These are phyloP conservation scores for Apiospora sp. DNA, from an alignment of 2,329 filamentous ascomycete species.

Conservation along the genomic window DNA sequence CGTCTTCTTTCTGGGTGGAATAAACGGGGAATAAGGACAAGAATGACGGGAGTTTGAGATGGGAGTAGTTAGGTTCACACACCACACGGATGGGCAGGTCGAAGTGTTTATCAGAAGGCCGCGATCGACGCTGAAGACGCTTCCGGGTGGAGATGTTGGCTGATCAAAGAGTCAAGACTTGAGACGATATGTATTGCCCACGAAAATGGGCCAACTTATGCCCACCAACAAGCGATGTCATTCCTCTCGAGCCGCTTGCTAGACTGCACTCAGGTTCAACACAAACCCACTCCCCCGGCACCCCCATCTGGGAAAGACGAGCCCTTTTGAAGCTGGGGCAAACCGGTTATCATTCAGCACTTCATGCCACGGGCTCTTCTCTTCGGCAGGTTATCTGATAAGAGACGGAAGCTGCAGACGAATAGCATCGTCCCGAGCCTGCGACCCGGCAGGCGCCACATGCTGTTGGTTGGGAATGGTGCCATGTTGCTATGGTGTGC, in stretches of 20 bases:
- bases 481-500: not conserved
- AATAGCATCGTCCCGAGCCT: conserved; percentile 14
- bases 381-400: conserved; percentile 23
- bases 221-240: conserved; percentile 22
- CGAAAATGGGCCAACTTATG: conserved; percentile 23
- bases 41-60: conserved; percentile 16
- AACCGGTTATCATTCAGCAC: not conserved
- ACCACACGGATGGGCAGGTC: conserved; percentile 12
- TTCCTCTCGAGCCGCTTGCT: conserved; percentile 8
- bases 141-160: conserved; percentile 22
- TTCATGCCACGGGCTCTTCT: not conserved
- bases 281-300: not conserved
- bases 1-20: not conserved
- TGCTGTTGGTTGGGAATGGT: conserved; percentile 15
- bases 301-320: not conserved
- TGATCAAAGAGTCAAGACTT: conserved; percentile 18
- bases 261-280: not conserved
- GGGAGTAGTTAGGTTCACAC: not conserved
- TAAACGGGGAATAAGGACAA: conserved; percentile 10
- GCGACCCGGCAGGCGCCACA: conserved; percentile 15
- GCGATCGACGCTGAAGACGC: conserved; percentile 24
- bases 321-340: conserved; percentile 1
- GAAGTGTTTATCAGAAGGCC: conserved; percentile 24
- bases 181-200: conserved; percentile 19
- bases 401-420: conserved; percentile 17